Evolutionary conservation across 2,329 filamentous ascomycete genomes (phyloP), one percentile per base, ranked within the genome.

Genomic region (Colletotrichum camelliae): DNA sequence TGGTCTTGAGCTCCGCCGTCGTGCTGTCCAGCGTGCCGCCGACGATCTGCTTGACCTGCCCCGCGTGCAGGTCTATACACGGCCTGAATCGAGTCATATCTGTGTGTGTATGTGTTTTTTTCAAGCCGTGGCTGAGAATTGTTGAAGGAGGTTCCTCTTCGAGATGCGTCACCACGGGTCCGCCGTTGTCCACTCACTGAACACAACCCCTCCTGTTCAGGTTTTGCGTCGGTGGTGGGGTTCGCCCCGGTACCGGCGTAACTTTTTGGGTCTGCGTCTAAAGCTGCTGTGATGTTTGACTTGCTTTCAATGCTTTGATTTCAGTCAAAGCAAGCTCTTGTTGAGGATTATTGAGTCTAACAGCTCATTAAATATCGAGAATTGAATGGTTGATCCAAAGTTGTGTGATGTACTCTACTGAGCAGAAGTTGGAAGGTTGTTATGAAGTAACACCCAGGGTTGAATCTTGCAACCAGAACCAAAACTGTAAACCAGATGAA

Each of bases 21-120:
- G 89, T 84, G 82, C 91, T 91, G 86, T 94, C 94, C 77, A 99
- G 91, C 2, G 97, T 98, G 75, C 97, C 96, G 80, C 97, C 97
- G 55, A 99, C 96, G 80, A 99, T 99, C 85, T 99, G 97, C 88
- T 99, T 99, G 75, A 99, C 97, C 83, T 96, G 94, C 16, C 97
- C 97, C n/a, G 96, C 94, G 85, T 99, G 97, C 69, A 99, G 91
- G 86, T 99, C 97, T 85, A 99, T 98, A 83, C 97, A 99, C 24
- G 97, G 97, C 52, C 97, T 91, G 83, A 99, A 99, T 80, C 93
- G 93, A 4, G 97, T 98, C 97, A 99, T 98, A 58, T 77, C 87
- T 48, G 24, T 33, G 18, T 55, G 37, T 48, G 5, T 35, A 13
- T 4, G 31, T 37, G 18, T 18, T 35, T 58, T 24, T 48, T 7